These are phyloP conservation scores for Didymella lethalis DNA, from an alignment of 2,329 filamentous ascomycete species.

Conservation along the genomic window DNA sequence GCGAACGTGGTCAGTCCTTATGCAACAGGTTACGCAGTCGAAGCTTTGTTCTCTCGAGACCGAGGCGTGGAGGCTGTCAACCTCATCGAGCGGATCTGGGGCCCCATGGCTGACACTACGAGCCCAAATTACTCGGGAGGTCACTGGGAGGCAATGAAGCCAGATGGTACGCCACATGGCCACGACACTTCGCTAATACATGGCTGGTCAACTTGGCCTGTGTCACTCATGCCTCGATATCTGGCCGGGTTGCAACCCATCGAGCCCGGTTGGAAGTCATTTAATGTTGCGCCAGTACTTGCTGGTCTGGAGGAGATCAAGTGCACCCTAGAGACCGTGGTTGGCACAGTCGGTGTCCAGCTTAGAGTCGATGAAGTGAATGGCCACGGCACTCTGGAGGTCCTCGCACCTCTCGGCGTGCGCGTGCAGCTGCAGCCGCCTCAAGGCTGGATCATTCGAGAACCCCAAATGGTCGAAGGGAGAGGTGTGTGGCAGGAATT, in stretches of 20 bases:
- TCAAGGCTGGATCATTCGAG: slow-evolving; percentile 14
- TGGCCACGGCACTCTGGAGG: slow-evolving; percentile 6
- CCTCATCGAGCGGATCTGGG: slow-evolving; percentile 16
- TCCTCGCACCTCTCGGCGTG: slow-evolving; percentile 9
- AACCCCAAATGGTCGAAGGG: neutral
- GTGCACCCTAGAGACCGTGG: slow-evolving; percentile 11
- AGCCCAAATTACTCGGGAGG: slow-evolving; percentile 18
- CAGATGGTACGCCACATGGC: slow-evolving; percentile 15
- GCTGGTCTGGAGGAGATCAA: slow-evolving; percentile 11
- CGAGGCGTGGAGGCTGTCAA: slow-evolving; percentile 8
- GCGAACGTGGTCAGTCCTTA: slow-evolving; percentile 17
- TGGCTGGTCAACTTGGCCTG: slow-evolving; percentile 25
- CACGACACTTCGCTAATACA: slow-evolving; percentile 22
- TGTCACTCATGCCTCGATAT: slow-evolving; percentile 21
- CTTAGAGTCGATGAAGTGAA: slow-evolving; percentile 2
- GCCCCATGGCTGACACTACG: slow-evolving; percentile 13
- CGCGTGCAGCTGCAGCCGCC: slow-evolving; percentile 9
- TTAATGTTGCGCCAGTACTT: slow-evolving; percentile 16
- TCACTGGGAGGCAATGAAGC: slow-evolving; percentile 21
- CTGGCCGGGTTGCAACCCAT: slow-evolving; percentile 17
- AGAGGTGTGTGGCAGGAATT: slow-evolving; percentile 14
- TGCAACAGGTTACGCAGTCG: slow-evolving; percentile 17
- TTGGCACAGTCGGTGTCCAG: slow-evolving; percentile 6
- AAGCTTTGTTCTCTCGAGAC: slow-evolving; percentile 11
- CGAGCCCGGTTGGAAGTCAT: slow-evolving; percentile 17